phyloP scores from a whole-genome alignment of 352 stramenopile species.

The Peronospora farinosa region DNA sequence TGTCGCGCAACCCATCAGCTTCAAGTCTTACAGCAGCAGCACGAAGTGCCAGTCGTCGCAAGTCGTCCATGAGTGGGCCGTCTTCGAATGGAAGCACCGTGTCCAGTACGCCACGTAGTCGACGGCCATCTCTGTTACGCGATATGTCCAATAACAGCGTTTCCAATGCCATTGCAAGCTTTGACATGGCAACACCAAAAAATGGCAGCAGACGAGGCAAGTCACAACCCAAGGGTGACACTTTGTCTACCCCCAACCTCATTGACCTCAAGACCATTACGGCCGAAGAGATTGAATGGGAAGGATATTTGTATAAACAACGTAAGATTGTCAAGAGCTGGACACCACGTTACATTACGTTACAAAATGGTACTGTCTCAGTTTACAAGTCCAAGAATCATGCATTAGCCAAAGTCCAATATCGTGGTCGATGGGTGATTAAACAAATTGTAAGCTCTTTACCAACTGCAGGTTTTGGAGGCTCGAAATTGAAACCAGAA shows the following conservation, averaged over 20 bases:
- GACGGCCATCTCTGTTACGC: conserved; percentile 36
- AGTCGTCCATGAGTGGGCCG: conserved; percentile 35
- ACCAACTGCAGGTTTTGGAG: conserved; percentile 70
- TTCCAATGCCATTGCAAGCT: conserved; percentile 15
- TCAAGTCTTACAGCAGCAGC: conserved; percentile 23
- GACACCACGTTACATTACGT: conserved; percentile 81
- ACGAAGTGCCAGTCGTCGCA: conserved; percentile 33
- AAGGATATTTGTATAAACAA: conserved; percentile 87
- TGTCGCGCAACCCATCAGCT: conserved; percentile 38
- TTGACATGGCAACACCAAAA: conserved; percentile 8
- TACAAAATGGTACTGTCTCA: conserved; percentile 72
- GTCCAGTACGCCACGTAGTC: conserved; percentile 25
- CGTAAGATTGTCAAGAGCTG: conserved; percentile 87
- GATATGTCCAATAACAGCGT: conserved; percentile 21
- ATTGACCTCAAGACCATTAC: conserved; percentile 86
- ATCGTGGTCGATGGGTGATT: conserved; percentile 75
- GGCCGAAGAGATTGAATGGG: conserved; percentile 81
- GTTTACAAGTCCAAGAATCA: conserved; percentile 87
- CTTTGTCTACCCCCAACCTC: conserved; percentile 61
- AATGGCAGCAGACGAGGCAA: background rate
- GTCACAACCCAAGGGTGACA: conserved; percentile 7
- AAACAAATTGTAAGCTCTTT: conserved; percentile 75
- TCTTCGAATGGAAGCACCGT: conserved; percentile 17
- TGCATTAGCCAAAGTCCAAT: conserved; percentile 70
- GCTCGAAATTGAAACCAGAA: conserved; percentile 71